phyloP scores from a whole-genome alignment of 345 rosid genomes.

The Turritis glabra region DNA sequence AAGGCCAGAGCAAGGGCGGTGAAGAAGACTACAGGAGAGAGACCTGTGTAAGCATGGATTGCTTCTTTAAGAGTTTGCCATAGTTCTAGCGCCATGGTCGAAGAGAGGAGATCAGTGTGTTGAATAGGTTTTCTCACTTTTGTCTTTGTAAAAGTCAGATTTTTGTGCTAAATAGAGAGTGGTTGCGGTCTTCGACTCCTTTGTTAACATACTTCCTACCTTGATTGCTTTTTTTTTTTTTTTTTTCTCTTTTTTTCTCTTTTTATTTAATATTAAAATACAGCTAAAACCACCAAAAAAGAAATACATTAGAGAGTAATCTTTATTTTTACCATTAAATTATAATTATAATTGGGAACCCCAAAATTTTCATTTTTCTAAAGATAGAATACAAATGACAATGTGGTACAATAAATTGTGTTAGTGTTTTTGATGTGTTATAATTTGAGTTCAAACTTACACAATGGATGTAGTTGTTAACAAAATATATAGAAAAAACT shows the following conservation, averaged over 20 bases:
- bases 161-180: not conserved
- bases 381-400: no score
- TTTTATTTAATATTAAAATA: no score
- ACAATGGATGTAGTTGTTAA: no score
- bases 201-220: not conserved
- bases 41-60: slow-evolving; percentile 79
- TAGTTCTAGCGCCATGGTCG: slow-evolving; percentile 72
- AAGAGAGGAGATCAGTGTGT: slow-evolving; percentile 13
- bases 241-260: not conserved
- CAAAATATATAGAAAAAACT: no score
- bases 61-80: slow-evolving; percentile 92
- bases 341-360: no score
- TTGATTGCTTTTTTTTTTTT: not conserved
- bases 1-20: slow-evolving; percentile 65
- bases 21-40: slow-evolving; percentile 79
- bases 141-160: slow-evolving; percentile 3
- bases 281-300: no score
- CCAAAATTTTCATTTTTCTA: no score
- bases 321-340: no score
- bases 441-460: no score
- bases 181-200: not conserved
- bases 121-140: slow-evolving; percentile 21
- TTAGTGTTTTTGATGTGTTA: no score
- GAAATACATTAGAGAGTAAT: no score
- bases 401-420: no score